Conservation (phyloP, 345 rosid species). For the Boechera divaricarpa region DNA sequence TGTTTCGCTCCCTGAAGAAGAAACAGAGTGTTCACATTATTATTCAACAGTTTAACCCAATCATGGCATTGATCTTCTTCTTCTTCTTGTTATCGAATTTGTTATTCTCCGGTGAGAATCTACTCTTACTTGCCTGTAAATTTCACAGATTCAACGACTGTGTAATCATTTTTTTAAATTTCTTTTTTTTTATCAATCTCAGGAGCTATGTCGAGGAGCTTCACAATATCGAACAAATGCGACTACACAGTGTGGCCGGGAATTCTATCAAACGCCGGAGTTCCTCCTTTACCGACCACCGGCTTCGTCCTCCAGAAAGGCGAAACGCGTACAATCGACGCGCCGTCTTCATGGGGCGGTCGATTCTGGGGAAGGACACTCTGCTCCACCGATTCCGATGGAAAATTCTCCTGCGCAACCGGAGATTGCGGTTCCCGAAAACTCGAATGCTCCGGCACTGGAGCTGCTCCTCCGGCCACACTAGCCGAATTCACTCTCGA, state of each 20-base stretch:
- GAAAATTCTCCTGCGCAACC: slow-evolving; percentile 72
- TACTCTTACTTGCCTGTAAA: neutral
- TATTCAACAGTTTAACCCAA: neutral
- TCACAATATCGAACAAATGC: slow-evolving; percentile 69
- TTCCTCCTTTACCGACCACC: slow-evolving; percentile 63
- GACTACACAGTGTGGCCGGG: slow-evolving; percentile 86
- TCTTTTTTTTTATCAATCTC: neutral
- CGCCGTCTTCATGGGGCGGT: slow-evolving; percentile 92
- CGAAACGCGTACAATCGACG: slow-evolving; percentile 55
- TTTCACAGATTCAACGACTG: neutral
- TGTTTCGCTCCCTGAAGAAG: slow-evolving; percentile 22
- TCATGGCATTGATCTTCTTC: slow-evolving; percentile 27
- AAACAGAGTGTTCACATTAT: slow-evolving; percentile 11
- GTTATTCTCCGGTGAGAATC: slow-evolving; percentile 21
- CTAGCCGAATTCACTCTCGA: slow-evolving; percentile 81
- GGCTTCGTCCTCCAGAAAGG: slow-evolving; percentile 76
- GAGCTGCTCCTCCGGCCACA: slow-evolving; percentile 81
- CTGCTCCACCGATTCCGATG: slow-evolving; percentile 64
- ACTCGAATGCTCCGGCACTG: slow-evolving; percentile 70
- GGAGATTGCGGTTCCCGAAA: slow-evolving; percentile 88
- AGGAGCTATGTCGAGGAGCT: slow-evolving; percentile 62
- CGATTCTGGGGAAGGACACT: slow-evolving; percentile 88
- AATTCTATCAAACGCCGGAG: slow-evolving; percentile 70
- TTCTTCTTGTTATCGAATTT: neutral
- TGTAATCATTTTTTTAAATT: neutral